Base-by-base conservation (phyloP, 352 stramenopile species). In the Sclerospora graminicola region DNA sequence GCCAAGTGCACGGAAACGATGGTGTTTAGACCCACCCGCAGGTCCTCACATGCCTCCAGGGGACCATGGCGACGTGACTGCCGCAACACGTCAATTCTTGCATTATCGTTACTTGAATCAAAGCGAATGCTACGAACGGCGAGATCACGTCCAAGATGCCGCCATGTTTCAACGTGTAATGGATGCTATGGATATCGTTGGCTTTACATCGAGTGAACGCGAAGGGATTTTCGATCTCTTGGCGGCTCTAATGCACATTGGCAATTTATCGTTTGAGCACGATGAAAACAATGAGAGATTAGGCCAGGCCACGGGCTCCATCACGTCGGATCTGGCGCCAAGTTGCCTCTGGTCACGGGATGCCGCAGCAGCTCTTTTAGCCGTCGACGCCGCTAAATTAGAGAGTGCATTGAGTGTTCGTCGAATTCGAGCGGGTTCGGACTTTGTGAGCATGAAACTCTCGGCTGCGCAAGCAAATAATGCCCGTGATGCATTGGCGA, bases 221-320 rank as follows among this genome's bases (percentile, higher is more conserved):
- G 56, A 50, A 15, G 79, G 80, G 23, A 87, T 92, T 52, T 90
- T 93, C 30, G 74, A 89, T 54, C 60, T 88, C 7, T 33, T 90
- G 2, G 82, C 82, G 4, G 82, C 82, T 13, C 56, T 95, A n/a
- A 70, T 96, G 56, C 84, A 95, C 50, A 80, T 96, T 37, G 84
- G 85, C 7, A 95, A 94, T 48, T 65, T 94, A 21, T 72, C 66
- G 13, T 94, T 94, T 41, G 75, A 88, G 59, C 71, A 87, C 56
- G 69, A 89, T 50, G 76, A 84, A 42, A 63, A 75, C 40, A 72
- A 48, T 31, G 68, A 81, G 16, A 71, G 61, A 10, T 51, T 68
- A 44, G 58, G 58, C 10, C 54, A 71, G 29, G 76, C 65, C 0
- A 54, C 64, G 14, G 57, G 55, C 0, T 45, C 57, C n/a, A 30